phyloP scores from a whole-genome alignment of 75 land plant species.

The Cunninghamia lanceolata region DNA sequence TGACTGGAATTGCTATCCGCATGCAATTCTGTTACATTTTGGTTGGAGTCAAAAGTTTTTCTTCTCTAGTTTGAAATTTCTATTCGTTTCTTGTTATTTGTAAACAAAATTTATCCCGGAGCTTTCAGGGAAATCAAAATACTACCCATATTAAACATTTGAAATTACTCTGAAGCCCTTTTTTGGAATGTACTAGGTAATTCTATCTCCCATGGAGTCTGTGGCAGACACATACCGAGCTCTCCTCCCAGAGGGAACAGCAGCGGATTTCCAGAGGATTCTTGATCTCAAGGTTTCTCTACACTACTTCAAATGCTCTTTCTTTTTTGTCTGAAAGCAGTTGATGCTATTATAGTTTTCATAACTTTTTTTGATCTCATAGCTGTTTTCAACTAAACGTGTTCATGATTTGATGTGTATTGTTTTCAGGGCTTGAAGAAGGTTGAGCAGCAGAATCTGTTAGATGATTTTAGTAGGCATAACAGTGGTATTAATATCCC shows the following conservation, averaged over 20 bases:
- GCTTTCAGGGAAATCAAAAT: background rate
- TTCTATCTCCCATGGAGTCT: constrained; percentile 69
- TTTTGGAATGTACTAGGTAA: background rate
- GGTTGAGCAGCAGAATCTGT: constrained; percentile 83
- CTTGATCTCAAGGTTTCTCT: constrained; percentile 88
- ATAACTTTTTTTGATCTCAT: background rate
- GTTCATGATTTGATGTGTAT: background rate
- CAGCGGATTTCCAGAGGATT: constrained; percentile 88
- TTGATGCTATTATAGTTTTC: background rate
- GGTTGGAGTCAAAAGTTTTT: background rate
- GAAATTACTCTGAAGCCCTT: background rate
- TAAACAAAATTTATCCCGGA: background rate
- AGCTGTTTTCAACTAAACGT: constrained; percentile 1
- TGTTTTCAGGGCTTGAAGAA: constrained; percentile 84
- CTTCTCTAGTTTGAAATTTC: background rate
- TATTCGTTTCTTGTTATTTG: background rate
- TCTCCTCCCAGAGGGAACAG: constrained; percentile 94
- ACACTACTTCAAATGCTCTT: background rate
- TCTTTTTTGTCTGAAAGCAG: background rate
- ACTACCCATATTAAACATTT: background rate
- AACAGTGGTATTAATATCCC: constrained; percentile 41
- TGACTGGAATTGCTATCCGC: background rate
- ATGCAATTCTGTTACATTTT: background rate
- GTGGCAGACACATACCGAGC: constrained; percentile 97
- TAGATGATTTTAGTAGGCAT: constrained; percentile 83